Percentiles rank a stretch among this genome's conserved stretches.
These are phyloP conservation scores for Stylosanthes scabra DNA, from an alignment of 331 rosid species.

Conservation along the genomic window DNA sequence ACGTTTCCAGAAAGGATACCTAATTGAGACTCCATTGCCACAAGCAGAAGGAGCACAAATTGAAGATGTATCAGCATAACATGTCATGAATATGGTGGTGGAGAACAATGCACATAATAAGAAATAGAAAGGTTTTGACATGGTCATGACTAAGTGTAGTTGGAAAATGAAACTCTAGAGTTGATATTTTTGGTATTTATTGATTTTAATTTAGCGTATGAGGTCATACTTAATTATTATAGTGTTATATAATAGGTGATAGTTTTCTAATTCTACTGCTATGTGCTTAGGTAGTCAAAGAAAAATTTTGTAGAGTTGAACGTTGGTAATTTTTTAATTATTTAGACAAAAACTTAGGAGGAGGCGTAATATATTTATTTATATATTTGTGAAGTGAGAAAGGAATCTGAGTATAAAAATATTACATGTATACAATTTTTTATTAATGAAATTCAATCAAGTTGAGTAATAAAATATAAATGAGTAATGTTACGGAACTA, in stretches of 20 bases:
- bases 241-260: constrained; percentile 9
- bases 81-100: constrained; percentile 33
- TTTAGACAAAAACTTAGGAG: not conserved
- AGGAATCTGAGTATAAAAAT: not conserved
- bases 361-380: too few relatives aligned
- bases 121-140: constrained; percentile 25
- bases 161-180: not conserved
- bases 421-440: too few relatives aligned
- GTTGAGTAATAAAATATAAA: too few relatives aligned
- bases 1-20: constrained; percentile 45
- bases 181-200: not conserved
- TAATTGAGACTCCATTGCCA: constrained; percentile 18
- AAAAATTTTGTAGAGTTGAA: not conserved
- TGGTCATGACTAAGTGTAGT: constrained; percentile 31
- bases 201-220: not conserved
- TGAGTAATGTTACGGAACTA: too few relatives aligned
- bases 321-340: not conserved
- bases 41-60: not conserved
- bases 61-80: constrained; percentile 13
- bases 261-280: not conserved
- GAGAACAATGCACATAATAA: constrained; percentile 19
- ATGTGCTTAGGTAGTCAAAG: constrained; percentile 22
- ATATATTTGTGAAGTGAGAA: too few relatives aligned
- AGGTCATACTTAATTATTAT: not conserved
- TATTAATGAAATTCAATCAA: too few relatives aligned